Base-by-base conservation (phyloP, 106 monocot genomes). In the Dioscorea zingiberensis region DNA sequence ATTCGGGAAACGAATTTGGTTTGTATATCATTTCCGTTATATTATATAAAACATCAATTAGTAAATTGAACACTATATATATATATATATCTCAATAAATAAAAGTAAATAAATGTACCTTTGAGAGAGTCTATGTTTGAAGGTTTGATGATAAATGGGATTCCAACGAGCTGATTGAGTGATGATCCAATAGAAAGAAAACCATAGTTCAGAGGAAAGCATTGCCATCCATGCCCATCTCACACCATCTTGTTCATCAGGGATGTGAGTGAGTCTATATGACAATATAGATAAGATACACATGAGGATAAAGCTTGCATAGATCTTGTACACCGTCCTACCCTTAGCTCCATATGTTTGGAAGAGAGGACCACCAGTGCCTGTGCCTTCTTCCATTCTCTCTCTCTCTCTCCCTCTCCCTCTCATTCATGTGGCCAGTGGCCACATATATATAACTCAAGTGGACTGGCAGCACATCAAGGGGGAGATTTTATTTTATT, bases 101-200 rank as follows among this genome's bases (percentile, higher is more conserved):
- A n/a, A n/a, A n/a, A n/a, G n/a, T n/a, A n/a, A 8, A 6, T 38
- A 10, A 8, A 38, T 38, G 38, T 38, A 81, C 77, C 81, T 81
- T 22, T 68, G 32, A 4, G 66, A 63, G 54, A 81, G 73, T 44
- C 76, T 67, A 19, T 78, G 67, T 44, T 71, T 78, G 69, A 79
- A 79, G 46, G 79, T 73, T 28, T 16, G 48, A 21, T 64, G 84
- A 68, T 79, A 76, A 47, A 66, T 22, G 6, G 72, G 79, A 53
- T 57, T 69, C 75, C 79, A 84, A 0, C 84, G 79, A 9, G 61
- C 56, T n/a, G 79, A 68, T 19, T 72, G 79, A 22, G 68, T 79
- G 19, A 80, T 19, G 17, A 84, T 28, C 84, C 84, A 84, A 64
- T 79, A 80, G 25, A 84, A 44, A 4, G 76, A 71, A 55, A 84